Conservation (phyloP, 208 protist genomes). For the Acanthamoeba sp. region DNA sequence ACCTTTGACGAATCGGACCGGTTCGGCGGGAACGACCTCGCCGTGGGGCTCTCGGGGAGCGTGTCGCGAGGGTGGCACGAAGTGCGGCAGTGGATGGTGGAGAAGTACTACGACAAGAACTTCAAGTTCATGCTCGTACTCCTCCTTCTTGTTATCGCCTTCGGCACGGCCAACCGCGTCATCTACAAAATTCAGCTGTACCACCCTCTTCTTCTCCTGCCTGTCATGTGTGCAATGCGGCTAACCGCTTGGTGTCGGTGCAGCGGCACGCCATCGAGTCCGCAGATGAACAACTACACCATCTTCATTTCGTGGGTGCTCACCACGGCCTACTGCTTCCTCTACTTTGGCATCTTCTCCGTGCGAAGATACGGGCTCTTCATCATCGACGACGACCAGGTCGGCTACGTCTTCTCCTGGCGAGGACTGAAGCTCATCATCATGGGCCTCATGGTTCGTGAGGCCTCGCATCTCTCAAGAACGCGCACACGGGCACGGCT, state of each 20-base stretch:
- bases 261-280: constrained; percentile 21
- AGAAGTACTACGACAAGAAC: constrained; percentile 66
- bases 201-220: not conserved
- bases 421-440: constrained; percentile 55
- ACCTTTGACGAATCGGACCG: not conserved
- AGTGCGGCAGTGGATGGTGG: constrained; percentile 15
- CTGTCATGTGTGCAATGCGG: too few species aligned
- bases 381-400: constrained; percentile 63
- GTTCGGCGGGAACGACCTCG: too few species aligned
- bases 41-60: not conserved
- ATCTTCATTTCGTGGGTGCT: constrained; percentile 71
- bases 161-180: constrained; percentile 70
- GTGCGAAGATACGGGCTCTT: constrained; percentile 52
- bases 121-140: constrained; percentile 68
- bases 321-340: constrained; percentile 65
- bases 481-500: too few species aligned
- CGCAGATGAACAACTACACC: constrained; percentile 54
- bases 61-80: not conserved
- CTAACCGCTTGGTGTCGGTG: not conserved
- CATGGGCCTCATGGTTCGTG: constrained; percentile 58
- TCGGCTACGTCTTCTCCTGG: constrained; percentile 56
- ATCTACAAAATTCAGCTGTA: constrained; percentile 75
- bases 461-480: not conserved
- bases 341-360: constrained; percentile 72
- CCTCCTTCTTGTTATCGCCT: constrained; percentile 56